A percentile compares a stretch with the other conserved stretches of the same genome.
These are phyloP conservation scores for Cryptosporidium andersoni DNA, from an alignment of 169 alveolate species.

Conservation along the genomic window DNA sequence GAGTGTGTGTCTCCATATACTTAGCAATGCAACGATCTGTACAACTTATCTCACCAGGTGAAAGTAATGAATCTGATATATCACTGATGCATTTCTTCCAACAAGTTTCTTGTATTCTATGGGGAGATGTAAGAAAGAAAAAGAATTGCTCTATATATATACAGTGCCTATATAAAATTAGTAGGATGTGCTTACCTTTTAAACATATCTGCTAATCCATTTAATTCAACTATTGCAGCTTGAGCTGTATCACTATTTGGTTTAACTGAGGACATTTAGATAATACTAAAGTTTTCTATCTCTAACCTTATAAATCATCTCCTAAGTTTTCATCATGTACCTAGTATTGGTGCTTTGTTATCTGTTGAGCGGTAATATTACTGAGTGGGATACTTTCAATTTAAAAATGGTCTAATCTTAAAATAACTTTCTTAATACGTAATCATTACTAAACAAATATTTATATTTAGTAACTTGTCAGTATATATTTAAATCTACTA, in stretches of 20 bases:
- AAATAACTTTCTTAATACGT: too few species aligned
- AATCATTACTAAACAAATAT: too few species aligned
- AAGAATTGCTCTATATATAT: not conserved
- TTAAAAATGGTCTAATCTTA: too few species aligned
- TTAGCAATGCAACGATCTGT: not conserved
- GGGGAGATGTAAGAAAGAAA: not conserved
- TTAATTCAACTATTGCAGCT: not conserved
- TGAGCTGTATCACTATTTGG: not conserved
- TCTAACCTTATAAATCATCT: too few species aligned
- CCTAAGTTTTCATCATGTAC: too few species aligned
- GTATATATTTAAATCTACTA: too few species aligned
- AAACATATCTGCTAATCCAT: not conserved
- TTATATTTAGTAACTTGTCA: too few species aligned
- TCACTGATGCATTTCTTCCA: not conserved
- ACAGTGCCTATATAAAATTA: not conserved
- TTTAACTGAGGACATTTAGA: too few species aligned
- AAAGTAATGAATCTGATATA: not conserved
- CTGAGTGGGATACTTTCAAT: too few species aligned
- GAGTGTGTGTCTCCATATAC: not conserved
- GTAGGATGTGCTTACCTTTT: not conserved
- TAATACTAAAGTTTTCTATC: too few species aligned
- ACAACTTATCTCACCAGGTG: conserved; percentile 1
- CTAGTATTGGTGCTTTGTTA: too few species aligned
- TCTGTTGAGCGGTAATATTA: too few species aligned
- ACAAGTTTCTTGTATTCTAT: conserved; percentile 2